Percentiles rank a stretch among this genome's conserved stretches.
phyloP scores from a whole-genome alignment of 2,329 filamentous ascomycete genomes.

The Neurospora sp. region DNA sequence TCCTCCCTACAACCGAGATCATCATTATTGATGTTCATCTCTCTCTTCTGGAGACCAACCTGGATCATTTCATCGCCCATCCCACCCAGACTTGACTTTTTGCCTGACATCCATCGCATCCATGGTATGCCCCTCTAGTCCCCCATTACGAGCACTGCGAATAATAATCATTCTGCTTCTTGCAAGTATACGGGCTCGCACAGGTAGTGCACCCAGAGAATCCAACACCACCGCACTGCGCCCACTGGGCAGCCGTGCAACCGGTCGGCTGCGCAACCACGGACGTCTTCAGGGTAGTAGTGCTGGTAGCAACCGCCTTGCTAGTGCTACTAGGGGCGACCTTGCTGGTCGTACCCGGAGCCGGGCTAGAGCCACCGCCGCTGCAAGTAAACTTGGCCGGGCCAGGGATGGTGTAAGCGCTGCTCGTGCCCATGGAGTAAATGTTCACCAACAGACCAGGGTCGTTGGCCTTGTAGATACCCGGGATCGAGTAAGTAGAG shows the following conservation, averaged over 20 bases:
- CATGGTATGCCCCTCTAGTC: too few relatives aligned
- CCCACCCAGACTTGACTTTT: not conserved
- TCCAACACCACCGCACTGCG: constrained; percentile 13
- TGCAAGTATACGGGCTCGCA: constrained; percentile 12
- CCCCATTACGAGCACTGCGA: constrained; percentile 13
- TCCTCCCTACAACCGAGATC: not conserved
- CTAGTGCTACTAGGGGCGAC: not conserved
- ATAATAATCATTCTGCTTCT: constrained; percentile 15
- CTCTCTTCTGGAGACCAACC: too few relatives aligned
- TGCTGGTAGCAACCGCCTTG: not conserved
- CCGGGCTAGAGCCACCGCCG: too few relatives aligned
- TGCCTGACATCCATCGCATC: too few relatives aligned
- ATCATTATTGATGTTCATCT: not conserved
- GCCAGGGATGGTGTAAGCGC: constrained; percentile 24
- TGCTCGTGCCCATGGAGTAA: constrained; percentile 24
- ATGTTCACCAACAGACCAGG: constrained; percentile 29
- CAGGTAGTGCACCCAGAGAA: constrained; percentile 15
- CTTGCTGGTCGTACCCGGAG: not conserved
- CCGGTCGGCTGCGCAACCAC: not conserved
- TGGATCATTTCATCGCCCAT: not conserved
- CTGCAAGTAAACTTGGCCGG: constrained; percentile 16
- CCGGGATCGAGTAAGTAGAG: constrained; percentile 26
- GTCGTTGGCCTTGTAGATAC: constrained; percentile 28
- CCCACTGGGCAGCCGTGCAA: constrained; percentile 13
- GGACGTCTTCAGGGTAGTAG: not conserved